A percentile compares a stretch with the other conserved stretches of the same genome.
Evolutionary conservation across 176 grass and related monocot genomes (phyloP).

Genomic region (Saccharum officinarum): DNA sequence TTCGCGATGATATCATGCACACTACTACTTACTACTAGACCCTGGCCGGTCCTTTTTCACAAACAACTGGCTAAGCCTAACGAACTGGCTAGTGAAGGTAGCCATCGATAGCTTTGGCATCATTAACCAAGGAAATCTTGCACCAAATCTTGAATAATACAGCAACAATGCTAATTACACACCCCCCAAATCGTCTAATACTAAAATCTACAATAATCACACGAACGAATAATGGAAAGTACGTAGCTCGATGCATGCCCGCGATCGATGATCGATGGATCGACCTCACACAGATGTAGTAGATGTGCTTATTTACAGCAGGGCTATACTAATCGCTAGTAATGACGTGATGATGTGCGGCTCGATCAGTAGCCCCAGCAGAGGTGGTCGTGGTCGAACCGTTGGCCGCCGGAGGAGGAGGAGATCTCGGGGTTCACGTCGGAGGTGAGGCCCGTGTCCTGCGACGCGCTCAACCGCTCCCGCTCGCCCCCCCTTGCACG

Average conservation of each 20-base stretch:
- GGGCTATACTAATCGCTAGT: constrained; percentile 9
- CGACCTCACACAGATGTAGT: not conserved
- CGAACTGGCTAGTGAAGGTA: not conserved
- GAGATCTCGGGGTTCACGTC: constrained; percentile 69
- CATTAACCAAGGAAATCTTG: not conserved
- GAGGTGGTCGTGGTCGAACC: constrained; percentile 41
- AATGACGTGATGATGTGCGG: not conserved
- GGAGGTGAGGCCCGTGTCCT: constrained; percentile 66
- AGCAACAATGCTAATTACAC: constrained; percentile 23
- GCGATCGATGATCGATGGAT: not conserved
- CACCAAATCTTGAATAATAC: not conserved
- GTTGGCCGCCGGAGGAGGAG: constrained; percentile 46
- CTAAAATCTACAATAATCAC: not conserved
- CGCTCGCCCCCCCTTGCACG: constrained; percentile 30
- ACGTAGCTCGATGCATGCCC: not conserved
- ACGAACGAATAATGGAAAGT: constrained; percentile 19
- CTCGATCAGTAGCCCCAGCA: constrained; percentile 48
- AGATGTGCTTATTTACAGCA: constrained; percentile 44
- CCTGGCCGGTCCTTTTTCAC: not conserved
- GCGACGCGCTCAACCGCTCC: constrained; percentile 44
- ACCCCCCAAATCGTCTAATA: constrained; percentile 36
- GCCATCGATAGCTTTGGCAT: not conserved
- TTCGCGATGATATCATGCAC: constrained; percentile 25
- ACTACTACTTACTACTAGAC: not conserved
- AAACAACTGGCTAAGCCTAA: constrained; percentile 23